Conservation (phyloP, 164 flowering plant genomes). For the Tetracentron sinense region DNA sequence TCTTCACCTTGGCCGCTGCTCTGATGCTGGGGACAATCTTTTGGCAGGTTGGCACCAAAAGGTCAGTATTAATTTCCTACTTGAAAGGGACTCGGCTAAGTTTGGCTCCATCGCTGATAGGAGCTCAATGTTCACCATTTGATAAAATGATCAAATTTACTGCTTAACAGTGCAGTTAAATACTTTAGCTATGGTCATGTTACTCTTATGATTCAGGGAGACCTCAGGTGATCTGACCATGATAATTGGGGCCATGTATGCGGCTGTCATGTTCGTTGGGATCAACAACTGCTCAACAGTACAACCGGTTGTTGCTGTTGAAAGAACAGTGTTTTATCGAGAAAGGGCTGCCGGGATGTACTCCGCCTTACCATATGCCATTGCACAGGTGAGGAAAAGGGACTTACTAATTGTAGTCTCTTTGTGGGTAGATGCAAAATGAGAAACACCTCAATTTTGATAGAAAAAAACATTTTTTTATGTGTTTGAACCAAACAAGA, state of each 20-base stretch:
- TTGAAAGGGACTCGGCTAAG: neutral
- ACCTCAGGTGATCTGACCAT: slow-evolving; percentile 35
- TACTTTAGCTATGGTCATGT: neutral
- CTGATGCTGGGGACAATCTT: slow-evolving; percentile 72
- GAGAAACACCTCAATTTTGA: no score
- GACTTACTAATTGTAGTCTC: neutral
- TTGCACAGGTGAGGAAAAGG: slow-evolving; percentile 57
- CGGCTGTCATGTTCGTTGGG: slow-evolving; percentile 69
- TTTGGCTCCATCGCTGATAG: neutral
- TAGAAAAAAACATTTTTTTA: no score
- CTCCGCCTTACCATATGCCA: slow-evolving; percentile 81
- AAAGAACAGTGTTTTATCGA: slow-evolving; percentile 79
- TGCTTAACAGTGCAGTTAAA: no score
- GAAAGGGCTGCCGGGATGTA: slow-evolving; percentile 94
- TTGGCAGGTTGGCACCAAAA: slow-evolving; percentile 65
- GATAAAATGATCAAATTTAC: neutral
- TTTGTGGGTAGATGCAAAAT: neutral
- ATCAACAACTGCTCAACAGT: slow-evolving; percentile 62
- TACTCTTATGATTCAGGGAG: slow-evolving; percentile 29
- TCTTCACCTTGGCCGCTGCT: slow-evolving; percentile 59
- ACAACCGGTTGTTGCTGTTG: slow-evolving; percentile 75
- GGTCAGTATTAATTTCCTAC: slow-evolving; percentile 25
- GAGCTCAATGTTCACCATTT: neutral
- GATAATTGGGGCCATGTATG: slow-evolving; percentile 72
- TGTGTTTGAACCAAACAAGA: no score